Evolutionary conservation across 1,284 basidiomycete genomes (phyloP), one percentile per base, ranked within the genome.

Genomic region (Vanrija humicola): DNA sequence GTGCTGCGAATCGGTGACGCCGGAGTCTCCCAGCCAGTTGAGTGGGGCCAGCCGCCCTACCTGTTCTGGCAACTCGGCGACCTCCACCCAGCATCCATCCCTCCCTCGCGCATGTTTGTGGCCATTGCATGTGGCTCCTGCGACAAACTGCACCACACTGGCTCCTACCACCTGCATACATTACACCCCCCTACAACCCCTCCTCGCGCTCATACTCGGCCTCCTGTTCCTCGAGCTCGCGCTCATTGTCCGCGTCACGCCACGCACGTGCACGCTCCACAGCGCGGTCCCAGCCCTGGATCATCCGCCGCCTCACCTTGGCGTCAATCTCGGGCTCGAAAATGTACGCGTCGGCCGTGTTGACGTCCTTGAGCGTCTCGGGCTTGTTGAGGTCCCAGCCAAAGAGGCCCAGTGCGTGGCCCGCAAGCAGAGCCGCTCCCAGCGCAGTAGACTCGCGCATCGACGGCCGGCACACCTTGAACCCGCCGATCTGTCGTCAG

Each of bases 371-470:
- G 14, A 98, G 80, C 29, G 93, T 92, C 74, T 91, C 86, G 0
- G 94, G 92, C 51, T 85, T 83, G 56, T 78, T 81, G 52, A 98
- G 77, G 73, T 98, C 86, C 95, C 95, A 98, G n/a, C 93, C 95
- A 67, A 90, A 94, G 29, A 98, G 79, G 6, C 83, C 80, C 38
- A 98, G 82, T 1, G 95, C 93, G 40, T 89, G 84, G 15, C 89
- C 95, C 12, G 95, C 95, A n/a, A 97, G 83, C 44, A 98, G 79
- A 18, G 95, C 95, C 9, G 92, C 90, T 15, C 95, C 95, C 38
- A 98, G 80, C 6, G 95, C 95, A 6, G 95, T 98, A 8, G 90
- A 92, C 74, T 98, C 95, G 73, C 94, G 81, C 95, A 98, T 98
- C 69, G 91, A 87, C 14, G 95, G 94, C 52, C 95, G 82, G 59